Base-by-base conservation (phyloP, 1,284 basidiomycete genomes). In the Apiotrichum montevideense region DNA sequence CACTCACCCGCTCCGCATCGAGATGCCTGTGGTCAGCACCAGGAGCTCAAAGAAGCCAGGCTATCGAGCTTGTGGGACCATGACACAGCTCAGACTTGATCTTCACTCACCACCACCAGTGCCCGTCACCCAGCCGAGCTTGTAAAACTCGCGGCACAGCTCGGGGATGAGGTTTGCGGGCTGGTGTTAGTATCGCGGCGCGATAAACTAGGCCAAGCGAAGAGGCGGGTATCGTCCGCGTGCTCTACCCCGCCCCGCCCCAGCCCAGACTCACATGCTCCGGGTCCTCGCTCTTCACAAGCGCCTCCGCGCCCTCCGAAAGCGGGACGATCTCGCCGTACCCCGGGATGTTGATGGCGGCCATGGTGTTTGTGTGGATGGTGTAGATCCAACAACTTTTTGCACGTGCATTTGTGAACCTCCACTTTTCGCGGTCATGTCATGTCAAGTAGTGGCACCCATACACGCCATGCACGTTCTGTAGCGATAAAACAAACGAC, bases 101-200 rank as follows among this genome's bases (percentile, higher is more conserved):
- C 13, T 39, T 13, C 37, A 70, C 50, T 51, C 50, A 51, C 50
- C 73, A 39, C 78, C 79, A 37, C 81, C 81, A 4, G 81, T 83
- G 7, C 82, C 82, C 3, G 82, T 83, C 35, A 83, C 82, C 82
- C 82, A 84, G 21, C 82, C 82, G 40, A 82, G 76, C 54, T 82
- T 76, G 66, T 79, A 78, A 68, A 78, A 78, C 46, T 75, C 73
- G 41, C 72, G 79, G 70, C 87, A 89, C 2, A 89, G 79, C 67
- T 87, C 85, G 45, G 86, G 85, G 52, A 90, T 90, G 61, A 90
- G 79, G 71, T 88, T 89, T 15, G 88, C 88, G 32, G 88, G 88
- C 85, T 90, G 68, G 10, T 3, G 41, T 54, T 32, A 52, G 52
- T n/a, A 7, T 21, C 14, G 21, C 21, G 21, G 21, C 21, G 21